Conservation (phyloP, 257 asterid genomes). For the Thymus quinquecostatus region DNA sequence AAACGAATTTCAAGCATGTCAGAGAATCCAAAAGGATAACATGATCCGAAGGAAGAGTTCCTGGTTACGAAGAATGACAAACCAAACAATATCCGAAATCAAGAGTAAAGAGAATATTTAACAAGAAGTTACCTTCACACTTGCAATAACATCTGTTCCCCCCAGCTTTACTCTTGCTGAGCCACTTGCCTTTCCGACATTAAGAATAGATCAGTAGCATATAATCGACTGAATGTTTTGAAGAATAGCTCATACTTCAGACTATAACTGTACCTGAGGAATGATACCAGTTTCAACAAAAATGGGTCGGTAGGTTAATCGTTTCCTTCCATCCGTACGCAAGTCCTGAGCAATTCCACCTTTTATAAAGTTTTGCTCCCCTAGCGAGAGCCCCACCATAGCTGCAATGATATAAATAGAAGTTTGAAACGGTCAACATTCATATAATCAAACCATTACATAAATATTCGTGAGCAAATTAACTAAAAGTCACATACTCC, state of each 20-base stretch:
- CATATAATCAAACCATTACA: neutral
- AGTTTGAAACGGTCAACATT: neutral
- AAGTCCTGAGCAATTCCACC: conserved; percentile 92
- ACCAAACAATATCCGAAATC: conserved; percentile 20
- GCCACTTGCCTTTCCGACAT: conserved; percentile 81
- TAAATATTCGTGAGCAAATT: neutral
- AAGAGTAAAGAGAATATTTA: conserved; percentile 13
- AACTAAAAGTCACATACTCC: neutral
- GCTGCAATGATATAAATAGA: conserved; percentile 32
- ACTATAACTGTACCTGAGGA: conserved; percentile 60
- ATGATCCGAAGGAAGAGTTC: conserved; percentile 1
- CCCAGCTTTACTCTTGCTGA: conserved; percentile 92
- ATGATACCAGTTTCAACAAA: conserved; percentile 80
- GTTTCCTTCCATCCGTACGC: conserved; percentile 82
- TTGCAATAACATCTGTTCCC: conserved; percentile 80
- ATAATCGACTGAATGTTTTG: neutral
- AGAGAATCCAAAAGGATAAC: neutral
- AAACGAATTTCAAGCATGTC: conserved; percentile 12
- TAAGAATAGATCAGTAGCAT: conserved; percentile 23
- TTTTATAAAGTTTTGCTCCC: conserved; percentile 68
- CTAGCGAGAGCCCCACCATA: conserved; percentile 83
- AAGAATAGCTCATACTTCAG: neutral
- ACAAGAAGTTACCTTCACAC: conserved; percentile 71
- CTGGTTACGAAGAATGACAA: neutral
- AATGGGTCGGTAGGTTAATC: conserved; percentile 67